Evolutionary conservation across 2,329 filamentous ascomycete genomes (phyloP).

Genomic region (Pseudogymnoascus sp.): DNA sequence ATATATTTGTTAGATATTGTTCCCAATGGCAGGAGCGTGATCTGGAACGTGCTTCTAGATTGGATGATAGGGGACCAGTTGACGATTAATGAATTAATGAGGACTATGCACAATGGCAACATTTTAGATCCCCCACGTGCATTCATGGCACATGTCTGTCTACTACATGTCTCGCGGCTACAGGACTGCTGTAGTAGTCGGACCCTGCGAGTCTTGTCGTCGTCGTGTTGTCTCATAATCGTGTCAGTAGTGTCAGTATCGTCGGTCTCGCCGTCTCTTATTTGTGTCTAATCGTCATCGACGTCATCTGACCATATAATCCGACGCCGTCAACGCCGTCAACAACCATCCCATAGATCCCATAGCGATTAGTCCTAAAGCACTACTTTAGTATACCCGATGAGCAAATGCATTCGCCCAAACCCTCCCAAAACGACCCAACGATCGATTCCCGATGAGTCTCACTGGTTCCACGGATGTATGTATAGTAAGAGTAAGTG

Average conservation of each 20-base stretch:
- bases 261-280: slow-evolving; percentile 1
- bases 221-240: neutral
- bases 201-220: neutral
- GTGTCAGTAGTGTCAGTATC: neutral
- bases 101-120: neutral
- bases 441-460: neutral
- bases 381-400: neutral
- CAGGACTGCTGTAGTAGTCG: neutral
- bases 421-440: neutral
- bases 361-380: neutral
- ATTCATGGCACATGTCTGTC: neutral
- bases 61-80: neutral
- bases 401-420: neutral
- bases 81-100: neutral
- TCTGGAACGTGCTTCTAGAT: neutral
- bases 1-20: neutral
- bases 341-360: neutral
- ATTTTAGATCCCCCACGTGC: neutral
- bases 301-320: slow-evolving; percentile 4
- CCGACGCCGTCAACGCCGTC: neutral
- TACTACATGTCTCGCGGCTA: neutral
- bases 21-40: neutral
- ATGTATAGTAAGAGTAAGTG: neutral
- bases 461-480: neutral
- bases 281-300: slow-evolving; percentile 4